Base-by-base conservation (phyloP, 2,329 filamentous ascomycete genomes). In the Ophiocordyceps robertsii region DNA sequence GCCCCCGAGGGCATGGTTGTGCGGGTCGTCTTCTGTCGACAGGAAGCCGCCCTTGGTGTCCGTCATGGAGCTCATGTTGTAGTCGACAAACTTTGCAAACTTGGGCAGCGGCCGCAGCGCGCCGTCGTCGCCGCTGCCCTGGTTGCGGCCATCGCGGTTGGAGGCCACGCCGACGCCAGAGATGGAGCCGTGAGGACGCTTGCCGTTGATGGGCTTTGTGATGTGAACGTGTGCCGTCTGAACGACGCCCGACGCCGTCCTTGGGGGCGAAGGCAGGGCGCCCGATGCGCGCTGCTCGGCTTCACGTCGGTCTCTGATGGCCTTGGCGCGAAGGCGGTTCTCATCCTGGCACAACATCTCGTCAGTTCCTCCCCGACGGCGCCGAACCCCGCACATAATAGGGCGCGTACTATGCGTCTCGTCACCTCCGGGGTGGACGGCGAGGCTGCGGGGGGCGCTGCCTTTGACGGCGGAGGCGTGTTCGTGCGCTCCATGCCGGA, bases 31-130 rank as follows among this genome's bases (percentile, higher is more conserved):
- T 47, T 90, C 84, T 1, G 77, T 74, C n/a, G 82, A 84, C 49
- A 98, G 64, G 62, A 98, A 98, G 1, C 92, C 92, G 47, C 92
- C 92, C 58, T 95, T 95, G 1, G 90, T 96, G 60, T 98, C 92
- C 7, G 83, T 93, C 88, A 98, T 96, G 64, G 90, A 84, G 58
- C 84, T 90, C 64, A 98, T 92, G 61, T 98, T 92, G 65, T 95
- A 96, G 57, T 98, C 92, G 56, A 98, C 89, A 58, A 84, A 96
- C 60, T 92, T 90, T 46, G 84, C 79, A 52, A 96, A 95, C 56
- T 93, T 95, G 55, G 80, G 77, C 38, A 86, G 85, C 1, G 90
- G 82, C 43, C 79, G 80, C 40, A 93, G 80, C 37, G 60, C 46
- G 58, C 56, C 67, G 14, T 69, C 67, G 49, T 72, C 64, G n/a